Percentiles rank a stretch among this genome's conserved stretches.
These are phyloP conservation scores for Tricholoma saponaceum DNA, from an alignment of 768 basidiomycete genomes.

Conservation along the genomic window DNA sequence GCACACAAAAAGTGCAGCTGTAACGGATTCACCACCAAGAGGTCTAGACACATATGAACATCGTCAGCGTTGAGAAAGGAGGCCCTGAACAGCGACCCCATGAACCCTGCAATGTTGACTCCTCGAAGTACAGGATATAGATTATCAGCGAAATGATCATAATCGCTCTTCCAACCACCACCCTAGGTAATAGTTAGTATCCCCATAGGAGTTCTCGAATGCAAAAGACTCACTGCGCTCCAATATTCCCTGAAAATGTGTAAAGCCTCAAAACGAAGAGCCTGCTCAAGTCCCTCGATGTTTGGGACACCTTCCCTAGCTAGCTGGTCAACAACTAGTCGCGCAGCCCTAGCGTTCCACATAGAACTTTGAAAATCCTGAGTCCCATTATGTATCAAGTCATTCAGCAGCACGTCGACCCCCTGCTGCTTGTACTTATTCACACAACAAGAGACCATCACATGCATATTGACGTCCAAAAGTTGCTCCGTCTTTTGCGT, in stretches of 20 bases:
- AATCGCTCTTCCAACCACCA: background rate
- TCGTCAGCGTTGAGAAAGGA: conserved; percentile 22
- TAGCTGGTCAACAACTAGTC: background rate
- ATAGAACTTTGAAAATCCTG: background rate
- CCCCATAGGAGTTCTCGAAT: no score
- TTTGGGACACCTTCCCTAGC: background rate
- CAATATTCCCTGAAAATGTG: background rate
- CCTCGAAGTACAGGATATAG: conserved; percentile 12
- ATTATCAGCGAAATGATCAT: background rate
- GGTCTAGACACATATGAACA: conserved; percentile 23
- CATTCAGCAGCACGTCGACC: background rate
- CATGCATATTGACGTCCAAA: background rate
- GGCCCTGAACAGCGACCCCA: conserved; percentile 26
- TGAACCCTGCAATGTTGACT: conserved; percentile 26
- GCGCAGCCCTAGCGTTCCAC: background rate
- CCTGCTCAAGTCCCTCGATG: background rate
- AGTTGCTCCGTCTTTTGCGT: background rate
- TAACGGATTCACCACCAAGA: conserved; percentile 17
- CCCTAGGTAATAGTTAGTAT: background rate
- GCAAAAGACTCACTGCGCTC: background rate
- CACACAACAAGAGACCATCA: background rate
- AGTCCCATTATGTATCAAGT: background rate
- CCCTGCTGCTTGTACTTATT: background rate
- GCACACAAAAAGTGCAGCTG: conserved; percentile 26
- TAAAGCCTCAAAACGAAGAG: background rate